Base-by-base conservation (phyloP, 2,329 filamentous ascomycete genomes). In the Ilyonectria sp. region DNA sequence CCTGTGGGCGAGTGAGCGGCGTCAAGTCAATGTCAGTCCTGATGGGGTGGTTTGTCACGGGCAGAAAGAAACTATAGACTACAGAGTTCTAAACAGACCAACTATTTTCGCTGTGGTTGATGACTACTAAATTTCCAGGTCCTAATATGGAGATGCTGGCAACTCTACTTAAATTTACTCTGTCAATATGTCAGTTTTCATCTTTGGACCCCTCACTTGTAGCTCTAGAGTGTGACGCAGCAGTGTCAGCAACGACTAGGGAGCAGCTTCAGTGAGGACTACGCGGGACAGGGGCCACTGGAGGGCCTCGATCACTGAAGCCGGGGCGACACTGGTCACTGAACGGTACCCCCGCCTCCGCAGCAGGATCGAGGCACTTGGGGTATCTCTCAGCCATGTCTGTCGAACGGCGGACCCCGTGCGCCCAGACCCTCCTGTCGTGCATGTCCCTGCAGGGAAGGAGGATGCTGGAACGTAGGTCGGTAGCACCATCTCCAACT, bases 91-190 rank as follows among this genome's bases (percentile, higher is more conserved):
- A 29, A n/a, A 29, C 21, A 17, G 17, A 43, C 23, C 49, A 35
- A 17, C 33, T 21, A 10, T 44, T 56, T 46, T 23, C 40, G 35
- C 31, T 43, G 31, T 43, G 55, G 37, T 37, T 64, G 55, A 64
- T 60, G 53, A 64, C 62, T 54, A 64, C 49, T 29, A 52, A 44
- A 56, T 52, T 59, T 43, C 54, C 31, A 46, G 37, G 15, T 50
- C 60, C 52, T 43, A 21, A 46, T 53, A 57, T 50, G 49, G 62
- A 65, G 62, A 65, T 60, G 9, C 43, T 49, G 35, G 57, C 26
- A 65, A 54, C 35, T 59, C 47, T 15, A 47, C n/a, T n/a, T n/a
- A n/a, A n/a, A n/a, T n/a, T n/a, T n/a, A n/a, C 8, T 43, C 15
- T 31, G 54, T 59, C 47, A 50, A 44, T 44, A 31, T 50, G 37